These are phyloP conservation scores for Tolypocladium tropicale DNA, from an alignment of 2,329 filamentous ascomycete species.

Conservation along the genomic window DNA sequence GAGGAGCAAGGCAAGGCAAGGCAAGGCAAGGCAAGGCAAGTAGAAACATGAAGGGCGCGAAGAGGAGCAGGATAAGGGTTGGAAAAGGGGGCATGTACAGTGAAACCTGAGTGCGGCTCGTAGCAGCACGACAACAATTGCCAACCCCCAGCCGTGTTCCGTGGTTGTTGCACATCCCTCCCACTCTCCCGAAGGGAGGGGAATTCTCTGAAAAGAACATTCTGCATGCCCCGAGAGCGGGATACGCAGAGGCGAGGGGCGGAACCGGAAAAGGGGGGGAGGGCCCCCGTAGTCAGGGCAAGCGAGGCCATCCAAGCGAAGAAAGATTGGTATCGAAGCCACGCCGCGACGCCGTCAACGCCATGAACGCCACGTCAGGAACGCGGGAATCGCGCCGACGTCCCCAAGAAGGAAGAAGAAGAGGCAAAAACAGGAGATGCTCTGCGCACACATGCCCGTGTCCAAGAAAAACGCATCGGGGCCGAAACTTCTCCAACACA, in stretches of 20 bases:
- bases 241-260: no score
- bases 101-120: neutral
- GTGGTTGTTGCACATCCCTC: neutral
- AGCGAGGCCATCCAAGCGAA: neutral
- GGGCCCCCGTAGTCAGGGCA: neutral
- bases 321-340: slow-evolving; percentile 18
- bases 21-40: neutral
- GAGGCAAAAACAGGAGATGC: slow-evolving; percentile 2
- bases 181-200: no score
- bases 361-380: slow-evolving; percentile 17
- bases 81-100: neutral
- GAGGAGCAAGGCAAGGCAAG: no score
- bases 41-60: neutral
- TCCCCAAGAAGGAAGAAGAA: slow-evolving; percentile 3
- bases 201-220: no score
- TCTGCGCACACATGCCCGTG: neutral
- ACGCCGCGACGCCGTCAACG: slow-evolving; percentile 18
- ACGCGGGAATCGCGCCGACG: neutral
- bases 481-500: neutral
- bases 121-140: neutral
- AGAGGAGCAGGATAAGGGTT: neutral
- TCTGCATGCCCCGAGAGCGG: no score
- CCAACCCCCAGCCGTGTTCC: neutral
- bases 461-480: neutral
- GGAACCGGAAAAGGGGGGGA: neutral